Evolutionary conservation across 2,329 filamentous ascomycete genomes (phyloP), one percentile per base, ranked within the genome.

Genomic region (Epicoccum nigrum): DNA sequence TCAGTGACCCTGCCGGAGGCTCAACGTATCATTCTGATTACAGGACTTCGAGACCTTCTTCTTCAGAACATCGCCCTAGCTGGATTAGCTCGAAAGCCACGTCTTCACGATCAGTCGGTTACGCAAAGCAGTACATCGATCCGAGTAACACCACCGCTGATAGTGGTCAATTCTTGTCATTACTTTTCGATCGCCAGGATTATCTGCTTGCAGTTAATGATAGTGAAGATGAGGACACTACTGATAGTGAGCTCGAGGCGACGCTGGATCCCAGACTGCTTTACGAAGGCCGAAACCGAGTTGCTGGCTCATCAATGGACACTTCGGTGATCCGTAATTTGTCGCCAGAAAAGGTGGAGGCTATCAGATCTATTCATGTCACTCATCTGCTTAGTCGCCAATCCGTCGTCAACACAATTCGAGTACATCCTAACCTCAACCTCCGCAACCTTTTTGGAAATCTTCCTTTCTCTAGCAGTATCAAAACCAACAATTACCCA

Each of bases 341-440:
- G 2, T 46, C 45, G 11, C 39, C 51, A 11, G 45, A 44, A 2
- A 45, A 45, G n/a, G 37, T 45, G 9, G 34, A 54, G n/a, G 32
- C 23, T 7, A 16, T 55, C 9, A 49, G 54, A n/a, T 58, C 54
- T 2, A 55, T 57, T 15, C 49, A 64, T n/a, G 50, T 58, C 4
- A 64, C 59, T 7, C 63, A 61, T 19, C 52, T 63, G 2, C 33
- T 40, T 16, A 56, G 54, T 17, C 59, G 61, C n/a, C 63, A 65
- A 12, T 51, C 53, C 2, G 60, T 62, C 2, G 58, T 62, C 7
- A 59, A 61, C 27, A 56, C 58, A 4, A 53, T 64, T n/a, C 44
- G 55, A n/a, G 30, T 64, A 34, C 63, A 65, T 19, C 61, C 58
- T 4, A 65, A 63, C 5, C 47, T 65, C n/a, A 53, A 60, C 11